Evolutionary conservation across 768 basidiomycete species (phyloP).

Genomic region (Lepiota subincarnata): DNA sequence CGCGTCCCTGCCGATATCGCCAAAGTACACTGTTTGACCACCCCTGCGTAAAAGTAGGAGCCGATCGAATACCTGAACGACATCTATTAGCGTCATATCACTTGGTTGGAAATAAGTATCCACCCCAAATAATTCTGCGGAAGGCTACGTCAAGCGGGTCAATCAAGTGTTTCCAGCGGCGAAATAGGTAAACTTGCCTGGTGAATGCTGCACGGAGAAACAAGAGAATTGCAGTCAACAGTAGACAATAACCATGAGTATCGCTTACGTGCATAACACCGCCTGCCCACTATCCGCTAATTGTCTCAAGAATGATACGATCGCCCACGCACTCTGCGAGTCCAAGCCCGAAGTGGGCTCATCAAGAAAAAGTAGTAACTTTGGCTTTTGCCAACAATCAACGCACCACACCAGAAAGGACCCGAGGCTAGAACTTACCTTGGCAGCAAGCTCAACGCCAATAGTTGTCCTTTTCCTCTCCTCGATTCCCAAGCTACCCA

Average conservation of each 20-base stretch:
- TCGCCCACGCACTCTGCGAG: slow-evolving; percentile 84
- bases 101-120: background rate
- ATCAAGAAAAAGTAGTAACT: slow-evolving; percentile 79
- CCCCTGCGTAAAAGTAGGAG: slow-evolving; percentile 75
- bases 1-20: slow-evolving; percentile 63
- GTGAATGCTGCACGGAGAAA: slow-evolving; percentile 32
- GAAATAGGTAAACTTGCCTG: slow-evolving; percentile 22
- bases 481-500: slow-evolving; percentile 67
- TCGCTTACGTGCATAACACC: slow-evolving; percentile 79
- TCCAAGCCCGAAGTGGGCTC: slow-evolving; percentile 89
- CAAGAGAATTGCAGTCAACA: no score
- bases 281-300: slow-evolving; percentile 82
- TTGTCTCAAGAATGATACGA: slow-evolving; percentile 67
- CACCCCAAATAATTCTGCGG: slow-evolving; percentile 75
- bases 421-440: slow-evolving; percentile 40
- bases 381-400: slow-evolving; percentile 41
- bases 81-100: background rate
- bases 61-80: slow-evolving; percentile 61
- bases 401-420: background rate
- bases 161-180: background rate
- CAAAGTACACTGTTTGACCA: slow-evolving; percentile 73
- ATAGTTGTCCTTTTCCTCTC: slow-evolving; percentile 82
- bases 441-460: slow-evolving; percentile 83
- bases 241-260: no score
- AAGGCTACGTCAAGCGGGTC: slow-evolving; percentile 45